Evolutionary conservation across 1,284 basidiomycete genomes (phyloP).

Genomic region (Ceratobasidium sp.): DNA sequence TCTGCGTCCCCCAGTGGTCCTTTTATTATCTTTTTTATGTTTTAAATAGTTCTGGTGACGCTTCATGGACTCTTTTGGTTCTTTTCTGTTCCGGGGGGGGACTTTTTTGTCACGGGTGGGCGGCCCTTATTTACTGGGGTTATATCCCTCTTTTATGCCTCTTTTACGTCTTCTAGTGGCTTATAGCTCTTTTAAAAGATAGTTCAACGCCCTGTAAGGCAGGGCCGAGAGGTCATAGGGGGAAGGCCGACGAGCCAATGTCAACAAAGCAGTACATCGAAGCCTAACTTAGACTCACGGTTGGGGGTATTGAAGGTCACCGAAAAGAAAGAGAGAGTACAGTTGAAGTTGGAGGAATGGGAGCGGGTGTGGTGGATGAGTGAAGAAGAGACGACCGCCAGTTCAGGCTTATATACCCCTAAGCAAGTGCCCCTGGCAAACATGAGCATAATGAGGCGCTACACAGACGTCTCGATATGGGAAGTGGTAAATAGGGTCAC

Average conservation of each 20-base stretch:
- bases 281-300: neutral
- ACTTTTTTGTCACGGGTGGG: constrained; percentile 4
- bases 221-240: neutral
- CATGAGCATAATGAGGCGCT: neutral
- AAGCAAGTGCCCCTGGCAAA: neutral
- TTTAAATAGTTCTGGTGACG: neutral
- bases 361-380: neutral
- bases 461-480: neutral
- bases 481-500: neutral
- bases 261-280: too few species aligned
- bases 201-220: too few species aligned
- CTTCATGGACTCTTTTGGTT: neutral
- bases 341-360: neutral
- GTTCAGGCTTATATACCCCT: neutral
- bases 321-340: too few species aligned
- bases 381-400: neutral
- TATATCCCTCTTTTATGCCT: constrained; percentile 13
- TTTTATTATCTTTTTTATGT: neutral
- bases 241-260: neutral
- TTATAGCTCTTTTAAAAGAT: constrained; percentile 17
- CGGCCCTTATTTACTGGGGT: constrained; percentile 13
- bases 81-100: neutral
- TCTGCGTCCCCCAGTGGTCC: constrained; percentile 5
- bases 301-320: neutral
- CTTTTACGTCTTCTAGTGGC: constrained; percentile 16